A percentile compares a stretch with the other conserved stretches of the same genome.
Conservation (phyloP, 2,329 filamentous ascomycete species). For the Mycogone perniciosa region DNA sequence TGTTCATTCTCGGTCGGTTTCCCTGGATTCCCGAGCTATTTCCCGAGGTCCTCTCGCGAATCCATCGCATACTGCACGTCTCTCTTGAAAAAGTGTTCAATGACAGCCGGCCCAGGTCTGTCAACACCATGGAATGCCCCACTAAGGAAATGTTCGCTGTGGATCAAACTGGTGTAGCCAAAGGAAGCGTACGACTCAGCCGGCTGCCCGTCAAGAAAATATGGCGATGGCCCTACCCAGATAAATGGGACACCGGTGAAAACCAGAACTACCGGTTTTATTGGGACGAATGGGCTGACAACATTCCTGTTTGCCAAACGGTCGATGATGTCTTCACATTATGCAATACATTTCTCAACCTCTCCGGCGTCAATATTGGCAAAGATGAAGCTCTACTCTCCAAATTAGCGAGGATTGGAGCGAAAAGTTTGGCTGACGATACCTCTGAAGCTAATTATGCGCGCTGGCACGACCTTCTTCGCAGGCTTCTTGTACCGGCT, state of each 20-base stretch:
- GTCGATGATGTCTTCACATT: constrained; percentile 87
- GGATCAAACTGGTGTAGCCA: constrained; percentile 62
- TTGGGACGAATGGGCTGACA: constrained; percentile 95
- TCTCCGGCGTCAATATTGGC: constrained; percentile 84
- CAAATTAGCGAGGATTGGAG: constrained; percentile 81
- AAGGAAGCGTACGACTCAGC: constrained; percentile 59
- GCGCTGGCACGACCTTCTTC: constrained; percentile 81
- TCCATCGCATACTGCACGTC: constrained; percentile 80
- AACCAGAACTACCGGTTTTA: constrained; percentile 85
- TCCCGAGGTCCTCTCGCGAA: constrained; percentile 68
- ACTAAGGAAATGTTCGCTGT: constrained; percentile 40
- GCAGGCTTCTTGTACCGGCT: constrained; percentile 77
- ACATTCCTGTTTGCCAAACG: constrained; percentile 82
- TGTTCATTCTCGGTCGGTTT: constrained; percentile 88
- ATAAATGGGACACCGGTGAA: constrained; percentile 68
- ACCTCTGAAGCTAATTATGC: constrained; percentile 60
- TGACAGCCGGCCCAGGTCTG: constrained; percentile 35
- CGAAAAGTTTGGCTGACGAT: constrained; percentile 65
- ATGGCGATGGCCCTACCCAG: constrained; percentile 78
- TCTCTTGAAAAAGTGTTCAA: constrained; percentile 68
- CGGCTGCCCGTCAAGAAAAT: constrained; percentile 58
- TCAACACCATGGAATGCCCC: constrained; percentile 28
- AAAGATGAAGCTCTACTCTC: constrained; percentile 70
- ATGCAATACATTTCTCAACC: constrained; percentile 75
- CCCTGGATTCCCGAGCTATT: constrained; percentile 87